phyloP scores from a whole-genome alignment of 139 green algal species.

The Asterochloris sp. region DNA sequence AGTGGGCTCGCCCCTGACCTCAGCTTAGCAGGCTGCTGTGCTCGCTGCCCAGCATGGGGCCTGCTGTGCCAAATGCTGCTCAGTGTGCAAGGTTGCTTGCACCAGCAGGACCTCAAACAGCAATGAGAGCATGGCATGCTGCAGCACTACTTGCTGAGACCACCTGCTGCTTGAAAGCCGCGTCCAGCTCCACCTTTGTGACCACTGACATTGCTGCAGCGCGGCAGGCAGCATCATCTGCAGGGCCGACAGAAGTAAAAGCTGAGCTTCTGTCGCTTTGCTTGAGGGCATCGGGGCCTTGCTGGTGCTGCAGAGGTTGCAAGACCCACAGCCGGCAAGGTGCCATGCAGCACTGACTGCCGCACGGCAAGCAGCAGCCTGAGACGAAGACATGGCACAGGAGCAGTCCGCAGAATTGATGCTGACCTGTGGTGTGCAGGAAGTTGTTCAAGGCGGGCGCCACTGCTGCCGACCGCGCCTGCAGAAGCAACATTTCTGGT shows the following conservation, averaged over 20 bases:
- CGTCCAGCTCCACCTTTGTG: too few species aligned
- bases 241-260: neutral
- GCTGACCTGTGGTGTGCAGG: neutral
- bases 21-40: neutral
- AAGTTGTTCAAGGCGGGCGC: neutral
- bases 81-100: conserved; percentile 38
- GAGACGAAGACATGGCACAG: neutral
- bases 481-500: neutral
- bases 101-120: conserved; percentile 53
- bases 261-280: too few species aligned
- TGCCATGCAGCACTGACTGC: neutral
- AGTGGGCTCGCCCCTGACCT: too few species aligned
- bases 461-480: conserved; percentile 1
- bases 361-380: neutral
- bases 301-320: neutral
- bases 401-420: neutral
- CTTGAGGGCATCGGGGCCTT: neutral
- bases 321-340: neutral
- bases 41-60: neutral
- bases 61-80: neutral
- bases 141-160: neutral
- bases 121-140: conserved; percentile 39
- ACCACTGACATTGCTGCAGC: conserved; percentile 13
- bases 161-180: too few species aligned
- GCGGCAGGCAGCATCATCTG: conserved; percentile 61